Evolutionary conservation across 306 rosid genomes (phyloP).

Genomic region (Abrus precatorius): DNA sequence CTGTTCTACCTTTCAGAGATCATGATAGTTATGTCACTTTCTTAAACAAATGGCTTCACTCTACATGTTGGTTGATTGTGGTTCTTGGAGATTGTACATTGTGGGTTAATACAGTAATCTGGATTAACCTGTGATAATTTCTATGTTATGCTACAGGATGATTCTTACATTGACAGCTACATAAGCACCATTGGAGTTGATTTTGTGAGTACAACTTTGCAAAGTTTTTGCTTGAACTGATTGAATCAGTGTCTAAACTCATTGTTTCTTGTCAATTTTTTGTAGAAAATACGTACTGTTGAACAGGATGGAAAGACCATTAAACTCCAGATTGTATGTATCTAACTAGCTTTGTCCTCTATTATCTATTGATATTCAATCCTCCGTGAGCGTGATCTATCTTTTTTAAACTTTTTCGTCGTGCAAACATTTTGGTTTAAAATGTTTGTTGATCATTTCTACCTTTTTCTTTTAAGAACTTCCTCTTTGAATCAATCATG

Average conservation of each 20-base stretch:
- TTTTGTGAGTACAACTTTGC: conserved; percentile 70
- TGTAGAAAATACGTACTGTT: conserved; percentile 64
- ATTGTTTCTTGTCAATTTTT: conserved; percentile 17
- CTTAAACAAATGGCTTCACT: conserved; percentile 10
- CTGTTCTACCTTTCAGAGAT: conserved; percentile 4
- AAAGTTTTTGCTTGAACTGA: conserved; percentile 18
- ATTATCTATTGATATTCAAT: conserved; percentile 20
- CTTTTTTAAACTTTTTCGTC: not conserved
- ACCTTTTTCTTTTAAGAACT: not conserved
- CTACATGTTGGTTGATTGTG: conserved; percentile 30
- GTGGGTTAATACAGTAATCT: conserved; percentile 26
- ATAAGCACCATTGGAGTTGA: conserved; percentile 99
- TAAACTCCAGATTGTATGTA: conserved; percentile 63
- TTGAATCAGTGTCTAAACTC: conserved; percentile 34
- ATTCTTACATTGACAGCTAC: conserved; percentile 95
- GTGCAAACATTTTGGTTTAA: conserved; percentile 4
- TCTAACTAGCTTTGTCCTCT: not conserved
- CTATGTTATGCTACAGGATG: conserved; percentile 67
- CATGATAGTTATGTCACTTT: not conserved
- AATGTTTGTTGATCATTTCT: not conserved
- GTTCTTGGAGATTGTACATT: conserved; percentile 30
- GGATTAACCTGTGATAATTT: conserved; percentile 15
- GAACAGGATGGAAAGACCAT: conserved; percentile 68
- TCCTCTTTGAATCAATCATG: conserved; percentile 23
- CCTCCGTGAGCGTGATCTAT: conserved; percentile 2